Evolutionary conservation across 139 green algal species (phyloP).

Genomic region (Yamagishiella unicocca): DNA sequence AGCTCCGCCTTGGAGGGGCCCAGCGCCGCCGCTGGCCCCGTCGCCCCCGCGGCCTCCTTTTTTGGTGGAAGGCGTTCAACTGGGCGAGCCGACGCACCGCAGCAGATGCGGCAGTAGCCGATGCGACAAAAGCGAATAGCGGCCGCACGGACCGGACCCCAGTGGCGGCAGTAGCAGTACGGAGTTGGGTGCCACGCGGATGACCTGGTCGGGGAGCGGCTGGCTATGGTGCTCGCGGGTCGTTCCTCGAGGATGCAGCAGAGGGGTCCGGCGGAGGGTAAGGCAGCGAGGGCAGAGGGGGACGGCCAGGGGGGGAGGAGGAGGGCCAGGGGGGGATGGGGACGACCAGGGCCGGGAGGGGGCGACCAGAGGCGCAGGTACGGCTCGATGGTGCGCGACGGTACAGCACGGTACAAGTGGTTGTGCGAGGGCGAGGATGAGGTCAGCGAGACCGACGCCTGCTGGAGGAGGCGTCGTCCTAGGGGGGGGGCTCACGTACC

Average conservation of each 20-base stretch:
- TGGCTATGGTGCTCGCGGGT: slow-evolving; percentile 23
- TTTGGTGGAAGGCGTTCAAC: slow-evolving; percentile 1
- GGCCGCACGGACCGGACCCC: not conserved
- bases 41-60: not conserved
- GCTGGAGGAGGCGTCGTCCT: not conserved
- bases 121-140: too few species aligned
- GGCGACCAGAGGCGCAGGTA: too few species aligned
- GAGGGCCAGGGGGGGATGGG: too few species aligned
- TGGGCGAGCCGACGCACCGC: not conserved
- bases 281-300: too few species aligned
- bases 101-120: not conserved
- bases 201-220: slow-evolving; percentile 35
- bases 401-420: too few species aligned
- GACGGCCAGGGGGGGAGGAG: too few species aligned
- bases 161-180: not conserved
- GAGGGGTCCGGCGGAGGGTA: too few species aligned
- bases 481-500: not conserved
- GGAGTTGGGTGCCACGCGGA: slow-evolving; percentile 29
- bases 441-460: not conserved
- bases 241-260: too few species aligned
- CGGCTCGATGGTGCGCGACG: too few species aligned
- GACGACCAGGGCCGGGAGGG: too few species aligned
- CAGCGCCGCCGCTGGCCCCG: not conserved
- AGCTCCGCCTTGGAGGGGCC: too few species aligned
- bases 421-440: not conserved